phyloP scores from a whole-genome alignment of 208 protist genomes.

The Wallacemonas collosoma region DNA sequence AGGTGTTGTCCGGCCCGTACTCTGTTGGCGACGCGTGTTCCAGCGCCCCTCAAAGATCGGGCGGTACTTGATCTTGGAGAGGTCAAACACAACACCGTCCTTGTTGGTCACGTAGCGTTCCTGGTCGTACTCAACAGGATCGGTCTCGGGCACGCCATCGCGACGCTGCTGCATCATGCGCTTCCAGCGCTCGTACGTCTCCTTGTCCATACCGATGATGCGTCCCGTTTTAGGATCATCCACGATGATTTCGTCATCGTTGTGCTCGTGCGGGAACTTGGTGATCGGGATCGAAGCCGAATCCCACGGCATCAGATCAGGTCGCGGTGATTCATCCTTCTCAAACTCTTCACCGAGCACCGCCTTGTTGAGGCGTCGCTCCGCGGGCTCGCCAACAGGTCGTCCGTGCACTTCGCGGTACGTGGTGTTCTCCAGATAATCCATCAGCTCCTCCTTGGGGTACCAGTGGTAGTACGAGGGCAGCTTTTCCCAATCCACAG shows the following conservation, averaged over 20 bases:
- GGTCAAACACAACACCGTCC: constrained; percentile 84
- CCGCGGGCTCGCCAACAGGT: constrained; percentile 54
- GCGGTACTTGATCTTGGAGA: constrained; percentile 88
- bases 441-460: constrained; percentile 82
- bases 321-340: constrained; percentile 54
- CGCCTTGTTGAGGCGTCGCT: constrained; percentile 48
- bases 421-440: constrained; percentile 90
- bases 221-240: constrained; percentile 88
- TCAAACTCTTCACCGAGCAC: constrained; percentile 26
- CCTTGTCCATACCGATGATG: constrained; percentile 86
- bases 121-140: constrained; percentile 90
- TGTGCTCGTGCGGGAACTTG: constrained; percentile 84
- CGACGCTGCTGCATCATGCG: constrained; percentile 85
- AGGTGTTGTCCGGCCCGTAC: constrained; percentile 83
- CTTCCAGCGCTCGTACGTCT: constrained; percentile 84
- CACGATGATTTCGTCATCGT: constrained; percentile 86
- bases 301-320: constrained; percentile 81
- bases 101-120: constrained; percentile 90
- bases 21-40: constrained; percentile 80
- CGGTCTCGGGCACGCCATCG: constrained; percentile 62
- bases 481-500: constrained; percentile 83
- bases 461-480: constrained; percentile 92
- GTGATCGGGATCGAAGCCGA: constrained; percentile 85
- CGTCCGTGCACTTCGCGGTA: constrained; percentile 77
- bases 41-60: constrained; percentile 86